A percentile compares a stretch with the other conserved stretches of the same genome.
Evolutionary conservation across 1,284 basidiomycete genomes (phyloP).

Genomic region (Tilletia walkeri): DNA sequence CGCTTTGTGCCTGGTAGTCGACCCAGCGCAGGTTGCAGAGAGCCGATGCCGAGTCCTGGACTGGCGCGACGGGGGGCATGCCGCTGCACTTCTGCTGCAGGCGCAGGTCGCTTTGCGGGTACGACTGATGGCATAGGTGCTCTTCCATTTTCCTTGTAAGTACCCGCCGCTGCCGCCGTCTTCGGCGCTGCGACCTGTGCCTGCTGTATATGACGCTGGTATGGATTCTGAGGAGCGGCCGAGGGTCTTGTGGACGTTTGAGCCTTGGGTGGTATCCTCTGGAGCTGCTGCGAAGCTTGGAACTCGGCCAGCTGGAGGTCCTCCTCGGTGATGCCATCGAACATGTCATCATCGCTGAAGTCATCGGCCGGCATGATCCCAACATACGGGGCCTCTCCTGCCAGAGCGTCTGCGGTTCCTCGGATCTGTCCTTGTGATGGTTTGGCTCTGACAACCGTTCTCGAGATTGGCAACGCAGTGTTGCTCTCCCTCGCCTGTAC

Average conservation of each 20-base stretch:
- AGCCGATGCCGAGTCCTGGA: neutral
- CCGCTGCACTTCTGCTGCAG: no score
- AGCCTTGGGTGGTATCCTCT: neutral
- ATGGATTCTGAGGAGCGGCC: no score
- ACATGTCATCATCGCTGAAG: constrained; percentile 15
- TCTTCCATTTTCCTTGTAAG: neutral
- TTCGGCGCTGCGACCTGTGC: neutral
- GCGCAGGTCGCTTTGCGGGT: neutral
- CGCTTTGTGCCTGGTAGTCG: constrained; percentile 7
- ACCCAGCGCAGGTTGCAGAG: neutral
- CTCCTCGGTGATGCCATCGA: constrained; percentile 15
- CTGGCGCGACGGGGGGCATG: neutral
- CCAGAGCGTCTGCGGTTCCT: neutral
- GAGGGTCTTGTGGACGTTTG: no score
- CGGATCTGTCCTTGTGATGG: neutral
- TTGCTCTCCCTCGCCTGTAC: no score
- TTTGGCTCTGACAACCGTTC: no score
- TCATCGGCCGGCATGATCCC: constrained; percentile 7
- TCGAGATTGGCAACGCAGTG: no score
- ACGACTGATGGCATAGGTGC: neutral
- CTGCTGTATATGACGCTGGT: no score
- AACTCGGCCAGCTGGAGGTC: constrained; percentile 13
- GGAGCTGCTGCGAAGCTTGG: constrained; percentile 11
- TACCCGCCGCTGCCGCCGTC: neutral
- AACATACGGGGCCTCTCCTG: neutral